Base-by-base conservation (phyloP, 2,329 filamentous ascomycete genomes). In the Thielaviopsis punctulata region DNA sequence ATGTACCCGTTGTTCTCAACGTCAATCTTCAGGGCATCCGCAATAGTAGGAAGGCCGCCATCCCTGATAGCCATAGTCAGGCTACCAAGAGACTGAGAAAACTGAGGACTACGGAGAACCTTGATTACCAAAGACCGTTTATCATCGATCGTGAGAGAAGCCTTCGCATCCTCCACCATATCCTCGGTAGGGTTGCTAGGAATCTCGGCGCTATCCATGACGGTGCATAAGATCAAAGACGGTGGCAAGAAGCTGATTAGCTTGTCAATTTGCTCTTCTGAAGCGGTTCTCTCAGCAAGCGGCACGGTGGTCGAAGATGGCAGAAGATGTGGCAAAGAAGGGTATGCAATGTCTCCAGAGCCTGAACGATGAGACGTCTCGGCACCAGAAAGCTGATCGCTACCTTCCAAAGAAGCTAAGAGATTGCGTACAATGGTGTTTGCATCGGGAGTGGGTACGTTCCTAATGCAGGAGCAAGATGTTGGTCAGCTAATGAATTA, bases 21-120 rank as follows among this genome's bases (percentile, higher is more conserved):
- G 59, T 80, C 79, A 54, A 96, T 77, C 6, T 80, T 77, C 39
- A 98, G 70, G 3, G 89, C 90, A 60, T 94, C 88, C 6, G 87
- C 84, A 57, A 98, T 84, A 59, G 82, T 93, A 4, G 90, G 89
- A 53, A 98, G 68, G 0, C 90, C 92, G 12, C 92, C 92, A 60
- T 96, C 90, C 53, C 88, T 75, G 52, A 98, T 71, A 12, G 92
- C 92, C 66, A 88, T 80, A 0, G 88, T 95, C 59, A 98, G 69
- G 62, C 84, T 92, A 0, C 80, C 78, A 39, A 95, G 68, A 58
- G 86, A 90, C 65, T 96, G 92, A 56, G 80, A 78, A 62, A 98
- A 88, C 62, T 98, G 92, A 18, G 92, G 90, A 58, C 86, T 93
- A 57, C 86, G 79, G 13, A 96, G 69, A 7, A 96, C 88, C 62